phyloP scores from a whole-genome alignment of 2,329 filamentous ascomycete genomes.

The Cryphonectria parasitica region DNA sequence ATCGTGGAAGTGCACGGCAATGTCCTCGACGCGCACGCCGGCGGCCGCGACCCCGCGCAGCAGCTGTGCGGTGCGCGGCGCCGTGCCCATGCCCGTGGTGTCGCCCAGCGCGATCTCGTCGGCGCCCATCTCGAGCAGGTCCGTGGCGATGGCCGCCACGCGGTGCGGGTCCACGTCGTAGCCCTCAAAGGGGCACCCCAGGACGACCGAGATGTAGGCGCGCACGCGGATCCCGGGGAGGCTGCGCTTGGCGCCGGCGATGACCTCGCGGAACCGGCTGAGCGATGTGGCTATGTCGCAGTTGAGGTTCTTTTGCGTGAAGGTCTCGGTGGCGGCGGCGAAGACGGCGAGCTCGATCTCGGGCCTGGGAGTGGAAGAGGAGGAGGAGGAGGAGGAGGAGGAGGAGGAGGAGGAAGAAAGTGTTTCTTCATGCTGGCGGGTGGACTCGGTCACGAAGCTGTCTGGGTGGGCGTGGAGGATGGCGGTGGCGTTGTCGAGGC shows the following conservation, averaged over 20 bases:
- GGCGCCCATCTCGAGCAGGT: slow-evolving; percentile 81
- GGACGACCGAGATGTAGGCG: slow-evolving; percentile 79
- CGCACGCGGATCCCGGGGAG: slow-evolving; percentile 68
- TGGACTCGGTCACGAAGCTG: slow-evolving; percentile 56
- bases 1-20: slow-evolving; percentile 88
- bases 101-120: slow-evolving; percentile 91
- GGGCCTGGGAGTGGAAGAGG: slow-evolving; percentile 41
- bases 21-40: slow-evolving; percentile 68
- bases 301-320: slow-evolving; percentile 82
- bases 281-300: slow-evolving; percentile 77
- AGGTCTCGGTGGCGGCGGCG: slow-evolving; percentile 79
- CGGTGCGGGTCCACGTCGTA: slow-evolving; percentile 64
- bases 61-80: slow-evolving; percentile 67
- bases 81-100: slow-evolving; percentile 88
- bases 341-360: slow-evolving; percentile 78
- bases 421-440: slow-evolving; percentile 31
- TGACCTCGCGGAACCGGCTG: slow-evolving; percentile 70
- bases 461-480: slow-evolving; percentile 57
- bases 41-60: slow-evolving; percentile 67
- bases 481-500: slow-evolving; percentile 64
- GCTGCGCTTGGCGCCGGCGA: slow-evolving; percentile 62
- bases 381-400: slow-evolving; percentile 12
- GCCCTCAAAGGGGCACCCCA: slow-evolving; percentile 79
- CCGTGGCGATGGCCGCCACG: slow-evolving; percentile 69
- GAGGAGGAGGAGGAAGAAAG: slow-evolving; percentile 24